These are phyloP conservation scores for Evernia prunastri DNA, from an alignment of 495 filamentous ascomycete species.

Conservation along the genomic window DNA sequence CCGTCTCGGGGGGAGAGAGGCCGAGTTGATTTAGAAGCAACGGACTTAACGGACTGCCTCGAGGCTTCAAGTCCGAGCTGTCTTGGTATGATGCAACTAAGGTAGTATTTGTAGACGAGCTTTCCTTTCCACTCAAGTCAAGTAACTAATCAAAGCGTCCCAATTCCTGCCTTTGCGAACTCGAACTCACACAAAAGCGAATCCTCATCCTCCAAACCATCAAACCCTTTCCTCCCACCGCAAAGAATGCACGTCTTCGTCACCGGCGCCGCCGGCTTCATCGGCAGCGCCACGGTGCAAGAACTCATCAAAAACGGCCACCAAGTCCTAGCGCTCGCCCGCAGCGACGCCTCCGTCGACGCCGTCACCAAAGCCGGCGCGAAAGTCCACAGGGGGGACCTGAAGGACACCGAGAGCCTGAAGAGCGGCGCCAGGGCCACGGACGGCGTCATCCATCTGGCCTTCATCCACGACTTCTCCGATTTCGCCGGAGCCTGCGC, in stretches of 20 bases:
- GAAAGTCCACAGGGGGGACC: not conserved
- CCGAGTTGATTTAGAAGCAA: too few species aligned
- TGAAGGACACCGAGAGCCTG: not conserved
- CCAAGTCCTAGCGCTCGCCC: conserved; percentile 39
- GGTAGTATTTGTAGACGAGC: too few species aligned
- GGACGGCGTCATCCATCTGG: not conserved
- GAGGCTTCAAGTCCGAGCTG: too few species aligned
- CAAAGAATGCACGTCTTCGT: conserved; percentile 40
- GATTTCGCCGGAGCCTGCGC: conserved; percentile 31
- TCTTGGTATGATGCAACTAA: too few species aligned
- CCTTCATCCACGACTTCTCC: conserved; percentile 20
- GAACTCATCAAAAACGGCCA: conserved; percentile 39
- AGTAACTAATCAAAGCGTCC: too few species aligned
- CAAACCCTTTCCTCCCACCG: too few species aligned
- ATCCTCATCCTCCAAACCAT: too few species aligned
- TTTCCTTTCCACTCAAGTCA: too few species aligned
- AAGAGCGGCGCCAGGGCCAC: not conserved
- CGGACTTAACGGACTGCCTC: too few species aligned
- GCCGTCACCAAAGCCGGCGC: not conserved
- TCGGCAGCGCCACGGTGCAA: conserved; percentile 39
- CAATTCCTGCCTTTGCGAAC: too few species aligned
- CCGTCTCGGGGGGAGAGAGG: too few species aligned
- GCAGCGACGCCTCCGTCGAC: conserved; percentile 27
- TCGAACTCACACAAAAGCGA: too few species aligned
- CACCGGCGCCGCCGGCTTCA: conserved; percentile 43